Evolutionary conservation across 139 green algal genomes (phyloP).

Genomic region (Pleodorina starrii): DNA sequence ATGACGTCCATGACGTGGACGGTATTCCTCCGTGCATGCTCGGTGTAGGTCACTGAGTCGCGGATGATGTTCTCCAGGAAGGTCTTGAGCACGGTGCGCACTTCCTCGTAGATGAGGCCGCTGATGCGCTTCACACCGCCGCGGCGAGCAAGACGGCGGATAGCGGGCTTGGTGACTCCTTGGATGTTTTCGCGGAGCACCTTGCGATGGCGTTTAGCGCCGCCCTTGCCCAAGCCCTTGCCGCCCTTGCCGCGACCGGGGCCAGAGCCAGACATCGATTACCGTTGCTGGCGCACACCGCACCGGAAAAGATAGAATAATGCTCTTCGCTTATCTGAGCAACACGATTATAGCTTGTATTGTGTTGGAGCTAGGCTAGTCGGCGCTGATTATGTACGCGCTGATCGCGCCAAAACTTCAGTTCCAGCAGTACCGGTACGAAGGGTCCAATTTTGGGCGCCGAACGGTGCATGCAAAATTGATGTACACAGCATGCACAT

Average conservation of each 20-base stretch:
- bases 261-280: background rate
- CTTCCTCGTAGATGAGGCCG: conserved; percentile 4
- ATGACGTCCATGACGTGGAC: background rate
- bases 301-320: too few relatives aligned
- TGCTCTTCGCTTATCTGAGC: background rate
- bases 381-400: background rate
- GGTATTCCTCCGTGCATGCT: background rate
- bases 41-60: background rate
- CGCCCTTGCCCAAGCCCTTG: conserved; percentile 92
- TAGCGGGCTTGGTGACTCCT: conserved; percentile 94
- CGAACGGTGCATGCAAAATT: too few relatives aligned
- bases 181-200: conserved; percentile 93
- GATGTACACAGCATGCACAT: too few relatives aligned
- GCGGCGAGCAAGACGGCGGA: conserved; percentile 87
- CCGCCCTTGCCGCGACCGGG: conserved; percentile 58
- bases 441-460: background rate
- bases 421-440: background rate
- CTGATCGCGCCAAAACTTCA: background rate
- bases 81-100: background rate
- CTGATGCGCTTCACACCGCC: conserved; percentile 41
- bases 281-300: too few relatives aligned
- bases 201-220: conserved; percentile 93
- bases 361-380: background rate
- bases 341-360: background rate
- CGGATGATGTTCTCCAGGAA: background rate